Base-by-base conservation (phyloP, 495 filamentous ascomycete species). In the Penicillium bovifimosum region DNA sequence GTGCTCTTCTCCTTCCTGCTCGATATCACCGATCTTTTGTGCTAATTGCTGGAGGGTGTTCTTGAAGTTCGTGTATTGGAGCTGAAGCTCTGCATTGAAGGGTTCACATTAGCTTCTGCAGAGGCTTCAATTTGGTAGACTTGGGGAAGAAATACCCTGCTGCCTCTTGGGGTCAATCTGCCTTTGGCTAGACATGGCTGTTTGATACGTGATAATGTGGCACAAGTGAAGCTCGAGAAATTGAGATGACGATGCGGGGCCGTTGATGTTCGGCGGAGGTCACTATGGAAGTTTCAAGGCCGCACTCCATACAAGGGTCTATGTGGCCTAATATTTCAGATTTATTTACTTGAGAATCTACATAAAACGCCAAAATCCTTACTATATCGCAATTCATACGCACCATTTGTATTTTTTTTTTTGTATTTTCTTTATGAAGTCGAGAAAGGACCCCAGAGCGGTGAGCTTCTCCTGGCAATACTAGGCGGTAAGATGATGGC, bases 1-100 rank as follows among this genome's bases (percentile, higher is more conserved):
- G 76, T 98, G 93, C 67, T 98, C 93, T 68, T 98, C 93, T 24
- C 88, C 84, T 62, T 98, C 93, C 65, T 95, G 88, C 71, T 98
- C 93, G 46, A 98, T 86, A 65, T 96, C 91, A 7, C 93, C 93
- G 56, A 97, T 96, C 73, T 96, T 97, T 63, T 88, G 83, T 13
- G 93, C 95, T 56, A 98, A 79, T 59, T 91, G 85, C 74, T 97
- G 92, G 46, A 98, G 83, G 24, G 81, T 88, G 68, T 91, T 95
- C 71, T 98, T 98, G 82, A 90, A 98, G 72, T 87, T 96, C 41
- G 83, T 82, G 71, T 97, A 98, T 64, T 96, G 91, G 53, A 80
- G 68, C 72, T 98, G 93, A 55, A 98, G 85, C 72, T 98, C 93
- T 96, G 68, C 28, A 29, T 55, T 29, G 27, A 20, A 43, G 54